Evolutionary conservation across 2,329 filamentous ascomycete genomes (phyloP).

Genomic region (Fusarium sulawesiense): DNA sequence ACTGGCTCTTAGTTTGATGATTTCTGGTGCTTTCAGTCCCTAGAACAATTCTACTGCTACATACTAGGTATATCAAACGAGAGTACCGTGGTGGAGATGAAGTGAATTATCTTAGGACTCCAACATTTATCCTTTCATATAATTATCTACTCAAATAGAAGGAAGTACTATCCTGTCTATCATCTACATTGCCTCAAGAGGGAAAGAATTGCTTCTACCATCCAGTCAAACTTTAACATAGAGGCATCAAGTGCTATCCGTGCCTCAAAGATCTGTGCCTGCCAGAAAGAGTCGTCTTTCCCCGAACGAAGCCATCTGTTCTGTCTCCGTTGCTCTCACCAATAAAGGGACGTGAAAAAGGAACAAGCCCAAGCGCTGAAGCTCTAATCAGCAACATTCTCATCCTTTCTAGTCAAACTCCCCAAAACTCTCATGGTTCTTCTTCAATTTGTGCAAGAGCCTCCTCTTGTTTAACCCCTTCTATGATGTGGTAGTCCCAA

Average conservation of each 20-base stretch:
- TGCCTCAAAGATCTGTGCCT: not conserved
- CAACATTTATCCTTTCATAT: not conserved
- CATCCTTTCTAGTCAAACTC: no score
- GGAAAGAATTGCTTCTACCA: not conserved
- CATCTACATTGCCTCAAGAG: not conserved
- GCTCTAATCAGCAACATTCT: no score
- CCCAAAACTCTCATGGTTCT: not conserved
- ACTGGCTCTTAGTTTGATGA: no score
- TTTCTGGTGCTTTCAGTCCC: no score
- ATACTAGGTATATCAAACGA: no score
- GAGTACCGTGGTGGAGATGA: no score
- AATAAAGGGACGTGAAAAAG: not conserved
- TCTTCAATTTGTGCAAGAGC: conserved; percentile 8
- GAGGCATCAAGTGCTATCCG: not conserved
- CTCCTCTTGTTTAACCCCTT: conserved; percentile 61
- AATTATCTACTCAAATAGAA: not conserved
- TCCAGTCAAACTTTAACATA: conserved; percentile 1
- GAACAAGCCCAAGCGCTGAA: not conserved
- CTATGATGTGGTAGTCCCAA: conserved; percentile 69
- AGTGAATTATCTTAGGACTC: no score
- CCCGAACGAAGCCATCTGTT: not conserved
- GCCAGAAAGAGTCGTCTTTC: not conserved
- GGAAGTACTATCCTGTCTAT: rapidly evolving
- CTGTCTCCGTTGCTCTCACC: not conserved
- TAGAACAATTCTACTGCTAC: no score